Evolutionary conservation across 2,329 filamentous ascomycete genomes (phyloP).

Genomic region (Diaporthe destruens): DNA sequence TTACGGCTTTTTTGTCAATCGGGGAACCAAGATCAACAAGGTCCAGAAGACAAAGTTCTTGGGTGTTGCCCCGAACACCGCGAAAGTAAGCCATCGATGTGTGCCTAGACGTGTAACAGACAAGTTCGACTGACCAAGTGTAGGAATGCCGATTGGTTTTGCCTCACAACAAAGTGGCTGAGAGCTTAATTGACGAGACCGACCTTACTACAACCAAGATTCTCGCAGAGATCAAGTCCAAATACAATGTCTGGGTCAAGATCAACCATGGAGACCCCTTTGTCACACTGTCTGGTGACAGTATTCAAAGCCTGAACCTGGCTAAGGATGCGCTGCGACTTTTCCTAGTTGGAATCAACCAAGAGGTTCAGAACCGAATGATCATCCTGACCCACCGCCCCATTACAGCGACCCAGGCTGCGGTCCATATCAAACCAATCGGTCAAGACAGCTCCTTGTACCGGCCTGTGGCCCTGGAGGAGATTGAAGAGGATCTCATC

Average conservation of each 20-base stretch:
- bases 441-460: not conserved
- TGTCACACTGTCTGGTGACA: conserved; percentile 7
- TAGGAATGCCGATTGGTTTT: conserved; percentile 31
- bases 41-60: conserved; percentile 28
- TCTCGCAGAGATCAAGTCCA: conserved; percentile 24
- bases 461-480: not conserved
- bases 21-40: not conserved
- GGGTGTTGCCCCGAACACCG: conserved; percentile 1
- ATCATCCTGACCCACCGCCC: conserved; percentile 7
- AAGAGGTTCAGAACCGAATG: conserved; percentile 17
- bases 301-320: conserved; percentile 5
- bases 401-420: not conserved
- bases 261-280: not conserved
- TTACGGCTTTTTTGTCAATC: not conserved
- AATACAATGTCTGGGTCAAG: conserved; percentile 26
- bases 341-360: conserved; percentile 27
- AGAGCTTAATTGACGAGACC: conserved; percentile 19
- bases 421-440: conserved; percentile 23
- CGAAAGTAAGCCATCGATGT: conserved; percentile 1
- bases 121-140: not conserved
- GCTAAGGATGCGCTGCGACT: conserved; percentile 27
- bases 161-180: conserved; percentile 19
- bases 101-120: not conserved
- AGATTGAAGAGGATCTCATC: not conserved
- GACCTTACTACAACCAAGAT: conserved; percentile 22